A percentile compares a stretch with the other conserved stretches of the same genome.
These are phyloP conservation scores for Ceratocystis ficicola DNA, from an alignment of 2,329 filamentous ascomycete genomes.

Conservation along the genomic window DNA sequence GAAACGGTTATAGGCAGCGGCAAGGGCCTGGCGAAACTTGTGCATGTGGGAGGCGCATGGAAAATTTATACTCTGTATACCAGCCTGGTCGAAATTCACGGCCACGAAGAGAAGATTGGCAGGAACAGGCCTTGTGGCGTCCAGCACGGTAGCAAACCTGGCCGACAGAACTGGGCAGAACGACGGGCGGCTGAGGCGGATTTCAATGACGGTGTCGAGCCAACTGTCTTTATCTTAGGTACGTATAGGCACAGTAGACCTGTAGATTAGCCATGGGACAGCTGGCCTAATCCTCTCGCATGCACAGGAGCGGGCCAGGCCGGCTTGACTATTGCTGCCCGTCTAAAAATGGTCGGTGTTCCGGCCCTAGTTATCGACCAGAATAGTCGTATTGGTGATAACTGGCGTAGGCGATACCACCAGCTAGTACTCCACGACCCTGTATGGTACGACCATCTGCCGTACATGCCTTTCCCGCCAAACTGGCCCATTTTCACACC, in stretches of 20 bases:
- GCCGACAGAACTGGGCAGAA: conserved; percentile 50
- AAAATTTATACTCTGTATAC: conserved; percentile 55
- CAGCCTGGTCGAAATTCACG: conserved; percentile 41
- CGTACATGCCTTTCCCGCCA: conserved; percentile 51
- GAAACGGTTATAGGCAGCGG: conserved; percentile 44
- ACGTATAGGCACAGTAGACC: conserved; percentile 24
- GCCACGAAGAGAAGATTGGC: conserved; percentile 39
- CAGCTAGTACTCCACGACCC: conserved; percentile 58
- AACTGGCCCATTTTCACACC: conserved; percentile 59
- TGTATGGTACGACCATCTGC: conserved; percentile 49
- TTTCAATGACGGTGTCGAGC: conserved; percentile 38
- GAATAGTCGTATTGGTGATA: conserved; percentile 48
- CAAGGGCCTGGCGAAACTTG: conserved; percentile 43
- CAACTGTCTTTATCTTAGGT: conserved; percentile 51
- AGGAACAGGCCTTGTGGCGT: conserved; percentile 42
- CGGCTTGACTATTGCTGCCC: conserved; percentile 45
- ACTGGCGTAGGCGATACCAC: conserved; percentile 51
- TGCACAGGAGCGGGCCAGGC: conserved; percentile 45
- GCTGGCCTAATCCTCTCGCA: neutral
- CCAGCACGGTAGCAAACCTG: conserved; percentile 40
- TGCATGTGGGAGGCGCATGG: conserved; percentile 37
- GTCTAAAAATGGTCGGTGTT: conserved; percentile 47
- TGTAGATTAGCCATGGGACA: conserved; percentile 2
- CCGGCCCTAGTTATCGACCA: conserved; percentile 46
- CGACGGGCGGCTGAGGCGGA: conserved; percentile 37